phyloP scores from a whole-genome alignment of 192 early-diverging fungal species.

The Phlyctochytrium bullatum region DNA sequence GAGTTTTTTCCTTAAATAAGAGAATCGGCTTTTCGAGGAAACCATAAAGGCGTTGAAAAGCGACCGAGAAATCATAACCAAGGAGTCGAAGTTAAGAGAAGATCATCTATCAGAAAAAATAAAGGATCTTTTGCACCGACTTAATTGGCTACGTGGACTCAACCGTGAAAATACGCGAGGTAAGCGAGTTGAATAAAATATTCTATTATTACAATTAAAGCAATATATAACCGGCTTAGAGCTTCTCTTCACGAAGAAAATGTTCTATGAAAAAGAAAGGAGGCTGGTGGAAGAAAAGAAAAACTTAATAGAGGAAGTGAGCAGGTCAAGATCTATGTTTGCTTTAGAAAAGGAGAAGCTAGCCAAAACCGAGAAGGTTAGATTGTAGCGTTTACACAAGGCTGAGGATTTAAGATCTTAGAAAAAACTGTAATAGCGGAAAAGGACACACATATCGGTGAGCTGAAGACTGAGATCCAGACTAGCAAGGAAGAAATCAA shows the following conservation, averaged over 20 bases:
- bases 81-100: conserved; percentile 46
- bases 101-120: conserved; percentile 44
- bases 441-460: conserved; percentile 34
- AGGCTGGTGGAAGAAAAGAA: conserved; percentile 49
- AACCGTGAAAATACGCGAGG: conserved; percentile 49
- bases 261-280: conserved; percentile 36
- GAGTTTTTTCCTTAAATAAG: conserved; percentile 28
- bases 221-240: conserved; percentile 30
- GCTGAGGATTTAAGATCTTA: conserved; percentile 32
- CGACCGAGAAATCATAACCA: conserved; percentile 38
- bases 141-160: conserved; percentile 36
- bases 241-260: conserved; percentile 51
- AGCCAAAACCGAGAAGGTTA: conserved; percentile 41
- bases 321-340: conserved; percentile 14
- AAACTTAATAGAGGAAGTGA: conserved; percentile 35
- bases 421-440: conserved; percentile 38
- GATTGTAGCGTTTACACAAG: too few species aligned
- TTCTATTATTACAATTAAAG: conserved; percentile 7
- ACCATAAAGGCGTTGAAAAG: conserved; percentile 39
- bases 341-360: conserved; percentile 30
- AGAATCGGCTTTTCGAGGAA: conserved; percentile 45
- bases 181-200: conserved; percentile 8
- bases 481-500: conserved; percentile 37
- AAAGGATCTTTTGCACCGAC: conserved; percentile 37
- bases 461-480: conserved; percentile 33